Conservation (phyloP, 495 filamentous ascomycete genomes). For the Filosporella fistucella region DNA sequence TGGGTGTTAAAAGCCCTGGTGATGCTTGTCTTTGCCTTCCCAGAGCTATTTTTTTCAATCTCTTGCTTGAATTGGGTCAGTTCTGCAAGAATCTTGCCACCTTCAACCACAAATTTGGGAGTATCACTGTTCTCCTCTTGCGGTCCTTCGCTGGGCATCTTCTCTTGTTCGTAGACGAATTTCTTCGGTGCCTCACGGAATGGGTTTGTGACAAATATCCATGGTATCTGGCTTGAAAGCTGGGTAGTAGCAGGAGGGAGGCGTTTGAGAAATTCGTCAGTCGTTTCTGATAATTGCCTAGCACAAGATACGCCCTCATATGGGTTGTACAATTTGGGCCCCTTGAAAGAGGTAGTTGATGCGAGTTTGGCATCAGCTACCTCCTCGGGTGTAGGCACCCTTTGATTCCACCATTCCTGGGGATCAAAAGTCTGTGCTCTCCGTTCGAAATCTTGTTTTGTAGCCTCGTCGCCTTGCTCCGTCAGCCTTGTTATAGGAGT, state of each 20-base stretch:
- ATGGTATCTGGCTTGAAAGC: slow-evolving; percentile 36
- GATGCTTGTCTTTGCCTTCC: slow-evolving; percentile 5
- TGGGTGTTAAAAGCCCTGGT: slow-evolving; percentile 13
- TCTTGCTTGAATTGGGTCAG: slow-evolving; percentile 33
- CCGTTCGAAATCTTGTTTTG: slow-evolving; percentile 21
- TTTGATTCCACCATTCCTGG: slow-evolving; percentile 39
- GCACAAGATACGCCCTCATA: slow-evolving; percentile 36
- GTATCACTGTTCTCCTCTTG: slow-evolving; percentile 15
- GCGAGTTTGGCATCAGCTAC: slow-evolving; percentile 10
- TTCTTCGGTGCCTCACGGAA: slow-evolving; percentile 21
- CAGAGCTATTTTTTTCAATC: slow-evolving; percentile 31
- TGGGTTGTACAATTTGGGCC: slow-evolving; percentile 35
- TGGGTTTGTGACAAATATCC: slow-evolving; percentile 67
- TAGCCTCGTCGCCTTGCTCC: slow-evolving; percentile 13
- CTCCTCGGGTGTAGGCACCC: slow-evolving; percentile 23
- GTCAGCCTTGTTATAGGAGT: slow-evolving; percentile 20
- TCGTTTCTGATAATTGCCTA: slow-evolving; percentile 53
- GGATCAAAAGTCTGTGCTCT: slow-evolving; percentile 37
- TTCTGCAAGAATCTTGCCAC: slow-evolving; percentile 34
- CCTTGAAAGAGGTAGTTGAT: slow-evolving; percentile 8
- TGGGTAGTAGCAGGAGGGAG: slow-evolving; percentile 59
- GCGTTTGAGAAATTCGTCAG: slow-evolving; percentile 58
- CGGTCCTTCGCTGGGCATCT: slow-evolving; percentile 10
- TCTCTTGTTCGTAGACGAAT: background rate
- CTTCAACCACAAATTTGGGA: slow-evolving; percentile 20